Conservation (phyloP, 108 stramenopile genomes). For the Cyclostephanos tholiformis region DNA sequence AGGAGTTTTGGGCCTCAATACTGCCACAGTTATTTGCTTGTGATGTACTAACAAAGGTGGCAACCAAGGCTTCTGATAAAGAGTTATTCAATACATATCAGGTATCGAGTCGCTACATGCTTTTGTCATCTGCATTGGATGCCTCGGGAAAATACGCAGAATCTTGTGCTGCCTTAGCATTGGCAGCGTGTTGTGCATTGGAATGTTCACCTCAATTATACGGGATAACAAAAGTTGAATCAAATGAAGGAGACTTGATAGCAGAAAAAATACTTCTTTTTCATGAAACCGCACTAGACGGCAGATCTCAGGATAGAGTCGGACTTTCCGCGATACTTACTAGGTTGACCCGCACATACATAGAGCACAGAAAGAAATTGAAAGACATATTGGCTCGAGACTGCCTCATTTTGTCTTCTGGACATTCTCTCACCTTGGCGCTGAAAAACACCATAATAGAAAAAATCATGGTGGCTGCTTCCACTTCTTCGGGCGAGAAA, state of each 20-base stretch:
- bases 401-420: background rate
- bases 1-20: constrained; percentile 32
- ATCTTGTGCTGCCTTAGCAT: constrained; percentile 27
- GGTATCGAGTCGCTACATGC: constrained; percentile 37
- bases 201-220: constrained; percentile 9
- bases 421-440: background rate
- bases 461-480: constrained; percentile 17
- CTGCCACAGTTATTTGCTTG: constrained; percentile 31
- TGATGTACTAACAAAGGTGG: constrained; percentile 33
- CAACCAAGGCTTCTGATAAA: constrained; percentile 21
- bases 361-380: background rate
- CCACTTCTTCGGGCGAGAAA: background rate
- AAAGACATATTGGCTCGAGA: background rate
- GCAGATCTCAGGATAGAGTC: background rate
- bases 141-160: constrained; percentile 22
- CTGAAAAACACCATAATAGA: constrained; percentile 27
- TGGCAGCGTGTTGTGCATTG: constrained; percentile 28
- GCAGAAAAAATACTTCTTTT: constrained; percentile 37
- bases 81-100: constrained; percentile 43
- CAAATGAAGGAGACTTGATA: constrained; percentile 8
- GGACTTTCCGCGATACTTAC: constrained; percentile 25
- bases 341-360: constrained; percentile 33
- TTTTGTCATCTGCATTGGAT: constrained; percentile 32
- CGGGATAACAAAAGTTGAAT: constrained; percentile 5
- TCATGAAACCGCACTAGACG: constrained; percentile 19